These are phyloP conservation scores for Gomphus sp. DNA, from an alignment of 1,284 basidiomycete species.

Conservation along the genomic window DNA sequence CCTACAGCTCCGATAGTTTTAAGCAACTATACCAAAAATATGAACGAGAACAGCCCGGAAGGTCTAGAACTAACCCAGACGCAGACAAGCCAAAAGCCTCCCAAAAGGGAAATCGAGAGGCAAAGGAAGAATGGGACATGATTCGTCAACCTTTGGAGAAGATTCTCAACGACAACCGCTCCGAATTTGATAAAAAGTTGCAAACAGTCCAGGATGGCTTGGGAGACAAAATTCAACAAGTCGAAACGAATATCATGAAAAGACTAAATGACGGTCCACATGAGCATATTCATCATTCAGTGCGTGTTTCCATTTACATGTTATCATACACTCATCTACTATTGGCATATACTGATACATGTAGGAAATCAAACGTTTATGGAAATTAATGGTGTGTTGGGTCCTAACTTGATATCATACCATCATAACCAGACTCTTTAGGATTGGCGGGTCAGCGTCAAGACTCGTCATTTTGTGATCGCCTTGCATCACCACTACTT, in stretches of 20 bases:
- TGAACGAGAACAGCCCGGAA: too few species aligned
- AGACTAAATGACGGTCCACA: not conserved
- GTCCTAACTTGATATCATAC: not conserved
- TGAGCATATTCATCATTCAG: not conserved
- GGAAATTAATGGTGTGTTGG: not conserved
- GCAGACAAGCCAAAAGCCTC: too few species aligned
- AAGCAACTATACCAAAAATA: too few species aligned
- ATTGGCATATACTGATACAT: too few species aligned
- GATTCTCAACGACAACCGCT: too few species aligned
- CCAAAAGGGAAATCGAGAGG: too few species aligned
- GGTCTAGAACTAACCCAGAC: too few species aligned
- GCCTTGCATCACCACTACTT: slow-evolving; percentile 8
- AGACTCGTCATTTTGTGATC: slow-evolving; percentile 11
- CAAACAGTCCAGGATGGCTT: not conserved
- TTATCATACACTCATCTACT: not conserved
- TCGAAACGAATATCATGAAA: not conserved
- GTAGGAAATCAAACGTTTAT: not conserved
- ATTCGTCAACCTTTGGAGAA: too few species aligned
- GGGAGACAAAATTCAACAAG: not conserved
- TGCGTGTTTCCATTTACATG: not conserved
- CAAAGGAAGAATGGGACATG: too few species aligned
- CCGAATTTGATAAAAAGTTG: too few species aligned
- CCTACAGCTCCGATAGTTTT: too few species aligned
- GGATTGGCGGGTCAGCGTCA: slow-evolving; percentile 11
- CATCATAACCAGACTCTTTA: not conserved